Percentiles rank a stretch among this genome's conserved stretches.
Conservation (phyloP, 192 early-diverging fungal genomes). For the Backusella australiensis region DNA sequence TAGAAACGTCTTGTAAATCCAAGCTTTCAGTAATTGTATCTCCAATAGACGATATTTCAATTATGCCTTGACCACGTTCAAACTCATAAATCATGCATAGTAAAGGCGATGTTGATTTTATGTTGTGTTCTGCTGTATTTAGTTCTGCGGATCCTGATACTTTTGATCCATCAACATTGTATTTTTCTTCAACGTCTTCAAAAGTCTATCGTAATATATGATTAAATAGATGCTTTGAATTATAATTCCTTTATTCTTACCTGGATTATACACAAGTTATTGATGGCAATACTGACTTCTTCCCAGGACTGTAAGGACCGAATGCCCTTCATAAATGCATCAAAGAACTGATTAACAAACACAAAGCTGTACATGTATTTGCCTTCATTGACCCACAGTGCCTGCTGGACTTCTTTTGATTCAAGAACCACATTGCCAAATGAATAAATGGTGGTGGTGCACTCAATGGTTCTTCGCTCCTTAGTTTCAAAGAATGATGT, state of each 20-base stretch:
- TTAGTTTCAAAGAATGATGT: conserved; percentile 35
- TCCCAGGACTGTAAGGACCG: conserved; percentile 36
- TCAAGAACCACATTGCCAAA: conserved; percentile 47
- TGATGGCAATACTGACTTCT: conserved; percentile 44
- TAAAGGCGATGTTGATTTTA: background rate
- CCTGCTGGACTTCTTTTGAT: conserved; percentile 45
- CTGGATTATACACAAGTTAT: conserved; percentile 46
- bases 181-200: conserved; percentile 27
- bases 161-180: conserved; percentile 1
- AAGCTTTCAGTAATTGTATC: conserved; percentile 5
- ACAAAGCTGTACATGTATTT: conserved; percentile 42
- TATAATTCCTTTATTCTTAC: conserved; percentile 6
- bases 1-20: conserved; percentile 12
- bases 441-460: conserved; percentile 46
- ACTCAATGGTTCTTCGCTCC: conserved; percentile 36
- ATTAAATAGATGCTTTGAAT: background rate
- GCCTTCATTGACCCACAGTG: conserved; percentile 25
- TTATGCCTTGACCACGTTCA: conserved; percentile 43
- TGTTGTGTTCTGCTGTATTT: background rate
- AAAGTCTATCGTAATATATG: conserved; percentile 8
- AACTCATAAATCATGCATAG: conserved; percentile 51
- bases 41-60: conserved; percentile 44
- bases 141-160: background rate
- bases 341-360: conserved; percentile 54
- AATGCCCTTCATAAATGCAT: conserved; percentile 48